These are phyloP conservation scores for Penicillium cosmopolitanum DNA, from an alignment of 495 filamentous ascomycete genomes.

Conservation along the genomic window DNA sequence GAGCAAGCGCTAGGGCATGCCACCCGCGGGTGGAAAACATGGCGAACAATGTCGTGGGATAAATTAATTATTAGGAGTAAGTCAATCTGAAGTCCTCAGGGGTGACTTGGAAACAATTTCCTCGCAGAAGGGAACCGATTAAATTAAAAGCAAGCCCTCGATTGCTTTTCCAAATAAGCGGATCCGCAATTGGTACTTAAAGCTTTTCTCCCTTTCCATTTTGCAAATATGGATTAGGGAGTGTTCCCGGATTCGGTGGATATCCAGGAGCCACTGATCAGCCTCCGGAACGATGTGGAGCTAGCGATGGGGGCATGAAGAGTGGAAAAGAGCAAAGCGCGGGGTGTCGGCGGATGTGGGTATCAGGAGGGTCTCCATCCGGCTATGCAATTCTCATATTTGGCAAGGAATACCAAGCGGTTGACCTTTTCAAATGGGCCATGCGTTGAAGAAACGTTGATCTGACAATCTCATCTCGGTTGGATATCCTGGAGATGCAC, in stretches of 20 bases:
- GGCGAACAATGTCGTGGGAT: background rate
- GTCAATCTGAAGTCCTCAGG: no score
- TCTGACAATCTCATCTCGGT: background rate
- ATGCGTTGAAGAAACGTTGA: background rate
- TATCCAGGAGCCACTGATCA: conserved; percentile 14
- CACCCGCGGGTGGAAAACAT: conserved; percentile 29
- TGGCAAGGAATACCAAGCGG: background rate
- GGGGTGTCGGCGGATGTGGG: background rate
- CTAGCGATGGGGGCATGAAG: conserved; percentile 7
- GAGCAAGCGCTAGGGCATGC: conserved; percentile 25
- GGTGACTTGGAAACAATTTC: no score
- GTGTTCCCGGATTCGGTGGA: conserved; percentile 2
- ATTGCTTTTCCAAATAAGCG: background rate
- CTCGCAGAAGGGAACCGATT: background rate
- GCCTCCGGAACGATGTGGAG: conserved; percentile 3
- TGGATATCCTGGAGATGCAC: background rate
- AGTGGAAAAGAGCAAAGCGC: background rate
- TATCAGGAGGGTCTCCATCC: background rate
- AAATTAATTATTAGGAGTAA: background rate
- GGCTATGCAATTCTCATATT: background rate
- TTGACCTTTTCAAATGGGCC: background rate
- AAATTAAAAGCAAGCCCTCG: background rate
- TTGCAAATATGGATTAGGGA: background rate
- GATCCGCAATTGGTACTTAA: conserved; percentile 8
- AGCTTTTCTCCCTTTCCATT: background rate